These are phyloP conservation scores for Fusarium decemcellulare DNA, from an alignment of 2,329 filamentous ascomycete genomes.

Conservation along the genomic window DNA sequence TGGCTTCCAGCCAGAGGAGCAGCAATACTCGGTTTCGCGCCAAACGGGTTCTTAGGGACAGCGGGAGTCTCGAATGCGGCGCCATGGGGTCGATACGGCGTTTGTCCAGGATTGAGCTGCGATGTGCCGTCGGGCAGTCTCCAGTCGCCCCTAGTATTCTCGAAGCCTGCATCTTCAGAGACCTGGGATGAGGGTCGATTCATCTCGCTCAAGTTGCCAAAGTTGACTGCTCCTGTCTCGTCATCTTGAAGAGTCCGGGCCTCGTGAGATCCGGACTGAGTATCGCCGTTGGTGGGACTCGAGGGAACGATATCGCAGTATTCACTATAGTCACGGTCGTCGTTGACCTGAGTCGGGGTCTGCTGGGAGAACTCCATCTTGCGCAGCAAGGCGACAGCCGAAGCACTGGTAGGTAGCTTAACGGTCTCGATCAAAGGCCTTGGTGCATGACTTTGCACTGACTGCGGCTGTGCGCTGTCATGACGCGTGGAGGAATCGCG, in stretches of 20 bases:
- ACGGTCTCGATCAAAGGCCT: constrained; percentile 32
- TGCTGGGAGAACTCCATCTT: constrained; percentile 65
- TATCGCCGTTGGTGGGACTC: constrained; percentile 45
- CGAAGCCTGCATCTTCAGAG: constrained; percentile 58
- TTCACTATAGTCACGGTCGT: constrained; percentile 69
- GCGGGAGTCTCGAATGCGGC: constrained; percentile 64
- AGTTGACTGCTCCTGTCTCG: constrained; percentile 66
- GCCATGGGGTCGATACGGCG: constrained; percentile 49
- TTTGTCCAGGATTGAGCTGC: constrained; percentile 50
- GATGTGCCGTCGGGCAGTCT: constrained; percentile 53
- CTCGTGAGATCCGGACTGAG: constrained; percentile 49
- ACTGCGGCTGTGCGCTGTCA: constrained; percentile 35
- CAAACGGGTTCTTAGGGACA: constrained; percentile 64
- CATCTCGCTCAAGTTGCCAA: constrained; percentile 55
- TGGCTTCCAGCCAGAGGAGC: constrained; percentile 60
- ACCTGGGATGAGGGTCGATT: constrained; percentile 57
- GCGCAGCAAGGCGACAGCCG: constrained; percentile 32
- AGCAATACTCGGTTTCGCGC: constrained; percentile 50
- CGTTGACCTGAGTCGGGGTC: constrained; percentile 70
- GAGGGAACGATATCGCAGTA: constrained; percentile 50
- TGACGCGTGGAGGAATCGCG: constrained; percentile 33
- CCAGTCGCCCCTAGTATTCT: constrained; percentile 57
- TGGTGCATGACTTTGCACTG: constrained; percentile 40
- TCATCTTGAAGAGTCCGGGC: constrained; percentile 58
- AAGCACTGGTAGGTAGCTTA: constrained; percentile 35